A percentile compares a stretch with the other conserved stretches of the same genome.
These are phyloP conservation scores for Coniochaeta ligniaria DNA, from an alignment of 2,329 filamentous ascomycete genomes.

Conservation along the genomic window DNA sequence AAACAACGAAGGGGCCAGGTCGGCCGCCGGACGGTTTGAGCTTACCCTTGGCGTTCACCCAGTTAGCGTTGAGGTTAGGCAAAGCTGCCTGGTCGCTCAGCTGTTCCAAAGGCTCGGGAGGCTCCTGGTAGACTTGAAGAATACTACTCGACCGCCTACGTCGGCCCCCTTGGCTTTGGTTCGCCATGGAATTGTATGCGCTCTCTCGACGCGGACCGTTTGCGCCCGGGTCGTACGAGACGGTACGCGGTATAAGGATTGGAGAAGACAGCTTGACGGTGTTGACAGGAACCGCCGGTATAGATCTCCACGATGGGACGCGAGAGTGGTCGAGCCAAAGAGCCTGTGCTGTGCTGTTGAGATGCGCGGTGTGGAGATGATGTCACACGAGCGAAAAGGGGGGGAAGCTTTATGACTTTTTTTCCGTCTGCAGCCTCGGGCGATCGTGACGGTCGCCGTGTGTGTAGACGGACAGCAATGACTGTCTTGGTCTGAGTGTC, in stretches of 20 bases:
- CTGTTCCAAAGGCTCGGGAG: slow-evolving; percentile 92
- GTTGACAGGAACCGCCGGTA: slow-evolving; percentile 37
- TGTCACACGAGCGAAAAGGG: slow-evolving; percentile 1
- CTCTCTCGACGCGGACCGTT: slow-evolving; percentile 59
- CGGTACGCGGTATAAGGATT: slow-evolving; percentile 78
- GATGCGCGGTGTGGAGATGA: background rate
- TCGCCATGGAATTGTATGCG: slow-evolving; percentile 49
- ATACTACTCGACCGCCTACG: slow-evolving; percentile 96
- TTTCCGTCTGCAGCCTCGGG: background rate
- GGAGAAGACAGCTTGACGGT: slow-evolving; percentile 96
- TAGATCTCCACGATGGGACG: slow-evolving; percentile 17
- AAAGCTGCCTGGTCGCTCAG: slow-evolving; percentile 92
- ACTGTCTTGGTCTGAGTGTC: background rate
- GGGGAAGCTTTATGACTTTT: background rate
- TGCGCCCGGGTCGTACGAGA: slow-evolving; percentile 79
- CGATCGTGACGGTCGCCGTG: background rate
- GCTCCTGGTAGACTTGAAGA: slow-evolving; percentile 87
- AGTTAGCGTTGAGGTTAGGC: slow-evolving; percentile 94
- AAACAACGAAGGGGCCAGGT: background rate
- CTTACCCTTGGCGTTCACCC: slow-evolving; percentile 98
- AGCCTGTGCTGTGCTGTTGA: background rate
- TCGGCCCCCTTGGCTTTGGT: slow-evolving; percentile 62
- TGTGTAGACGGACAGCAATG: background rate
- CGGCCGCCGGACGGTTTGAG: slow-evolving; percentile 9
- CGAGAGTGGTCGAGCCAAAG: background rate